phyloP scores from a whole-genome alignment of 2,329 filamentous ascomycete species.

The Colletotrichum musae region DNA sequence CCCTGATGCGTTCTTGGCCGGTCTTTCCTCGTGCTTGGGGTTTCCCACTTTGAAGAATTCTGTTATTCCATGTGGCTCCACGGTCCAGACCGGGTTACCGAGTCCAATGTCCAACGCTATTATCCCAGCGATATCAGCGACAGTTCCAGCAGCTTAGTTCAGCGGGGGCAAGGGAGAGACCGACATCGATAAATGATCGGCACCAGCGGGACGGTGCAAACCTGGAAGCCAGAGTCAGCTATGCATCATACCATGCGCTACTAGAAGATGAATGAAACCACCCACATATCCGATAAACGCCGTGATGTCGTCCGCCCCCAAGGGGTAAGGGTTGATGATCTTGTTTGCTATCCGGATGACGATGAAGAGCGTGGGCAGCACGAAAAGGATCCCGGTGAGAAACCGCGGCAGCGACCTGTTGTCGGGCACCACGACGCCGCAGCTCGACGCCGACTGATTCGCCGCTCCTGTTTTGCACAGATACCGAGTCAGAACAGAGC shows the following conservation, averaged over 20 bases:
- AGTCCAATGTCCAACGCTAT: constrained; percentile 1
- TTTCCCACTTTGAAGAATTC: constrained; percentile 12
- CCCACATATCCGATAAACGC: constrained; percentile 9
- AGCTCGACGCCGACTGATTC: not conserved
- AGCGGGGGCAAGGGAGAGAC: not conserved
- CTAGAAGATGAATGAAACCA: rapidly evolving
- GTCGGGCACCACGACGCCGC: not conserved
- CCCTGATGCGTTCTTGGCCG: not conserved
- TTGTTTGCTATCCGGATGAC: not conserved
- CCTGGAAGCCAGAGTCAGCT: not conserved
- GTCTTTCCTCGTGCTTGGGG: too few relatives aligned
- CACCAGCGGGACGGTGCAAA: constrained; percentile 11
- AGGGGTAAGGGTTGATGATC: not conserved
- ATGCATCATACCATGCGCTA: too few relatives aligned
- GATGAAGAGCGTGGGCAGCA: constrained; percentile 3
- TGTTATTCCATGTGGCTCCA: not conserved
- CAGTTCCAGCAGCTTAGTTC: rapidly evolving
- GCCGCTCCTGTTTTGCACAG: not conserved
- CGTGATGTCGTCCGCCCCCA: constrained; percentile 7
- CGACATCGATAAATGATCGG: not conserved
- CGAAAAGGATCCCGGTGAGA: constrained; percentile 6
- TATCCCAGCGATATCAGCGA: not conserved
- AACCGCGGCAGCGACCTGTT: not conserved
- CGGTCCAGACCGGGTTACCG: not conserved
- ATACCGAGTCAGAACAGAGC: not conserved